Percentiles rank a stretch among this genome's conserved stretches.
Conservation (phyloP, 805 yeast genomes). For the Metschnikowia orientalis region DNA sequence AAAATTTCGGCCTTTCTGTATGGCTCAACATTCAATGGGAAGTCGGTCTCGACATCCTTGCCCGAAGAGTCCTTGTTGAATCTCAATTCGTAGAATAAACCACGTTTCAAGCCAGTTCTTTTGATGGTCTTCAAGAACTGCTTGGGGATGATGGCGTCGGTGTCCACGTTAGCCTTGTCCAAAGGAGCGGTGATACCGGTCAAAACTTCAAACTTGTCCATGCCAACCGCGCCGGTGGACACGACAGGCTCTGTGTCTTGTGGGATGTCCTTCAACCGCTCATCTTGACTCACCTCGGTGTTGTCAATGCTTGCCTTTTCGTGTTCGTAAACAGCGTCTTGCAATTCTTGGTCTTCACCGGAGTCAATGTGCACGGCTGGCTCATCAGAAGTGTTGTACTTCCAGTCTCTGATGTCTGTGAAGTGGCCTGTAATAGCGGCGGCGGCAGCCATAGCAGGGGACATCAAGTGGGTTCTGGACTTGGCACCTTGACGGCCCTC, state of each 20-base stretch:
- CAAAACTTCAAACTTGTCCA: constrained; percentile 70
- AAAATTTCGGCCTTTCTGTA: constrained; percentile 76
- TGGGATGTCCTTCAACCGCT: constrained; percentile 59
- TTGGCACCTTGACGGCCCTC: constrained; percentile 98
- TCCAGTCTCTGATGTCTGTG: constrained; percentile 81
- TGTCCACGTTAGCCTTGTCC: constrained; percentile 92
- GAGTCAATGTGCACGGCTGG: constrained; percentile 49
- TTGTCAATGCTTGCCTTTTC: constrained; percentile 60
- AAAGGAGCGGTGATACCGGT: constrained; percentile 91
- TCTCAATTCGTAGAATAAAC: constrained; percentile 89
- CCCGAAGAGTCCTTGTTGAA: constrained; percentile 61
- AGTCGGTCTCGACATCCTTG: constrained; percentile 79
- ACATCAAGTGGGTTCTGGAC: constrained; percentile 95
- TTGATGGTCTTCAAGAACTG: constrained; percentile 97
- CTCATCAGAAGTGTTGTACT: constrained; percentile 54
- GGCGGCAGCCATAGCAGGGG: constrained; percentile 99
- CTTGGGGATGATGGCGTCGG: constrained; percentile 98
- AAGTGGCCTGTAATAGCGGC: constrained; percentile 92
- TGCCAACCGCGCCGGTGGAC: constrained; percentile 45
- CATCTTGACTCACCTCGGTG: constrained; percentile 47
- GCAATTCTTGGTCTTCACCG: constrained; percentile 51
- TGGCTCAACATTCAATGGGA: constrained; percentile 81
- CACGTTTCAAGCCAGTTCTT: constrained; percentile 87
- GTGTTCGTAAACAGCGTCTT: constrained; percentile 67
- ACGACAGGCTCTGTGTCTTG: constrained; percentile 27